Base-by-base conservation (phyloP, 768 basidiomycete species). In the Russula lepida region DNA sequence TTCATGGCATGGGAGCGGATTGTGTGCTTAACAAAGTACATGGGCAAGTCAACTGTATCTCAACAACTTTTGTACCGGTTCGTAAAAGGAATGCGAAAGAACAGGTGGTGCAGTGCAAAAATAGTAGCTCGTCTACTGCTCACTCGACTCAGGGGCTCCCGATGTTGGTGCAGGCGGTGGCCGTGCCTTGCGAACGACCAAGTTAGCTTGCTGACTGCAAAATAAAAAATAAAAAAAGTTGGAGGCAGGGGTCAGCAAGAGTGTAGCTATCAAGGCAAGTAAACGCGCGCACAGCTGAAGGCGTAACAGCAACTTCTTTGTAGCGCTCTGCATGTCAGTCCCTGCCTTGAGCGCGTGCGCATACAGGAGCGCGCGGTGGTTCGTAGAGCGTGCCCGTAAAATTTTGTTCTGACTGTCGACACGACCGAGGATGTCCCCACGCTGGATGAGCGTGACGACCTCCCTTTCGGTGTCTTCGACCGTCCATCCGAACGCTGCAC, bases 351-450 rank as follows among this genome's bases (percentile, higher is more conserved):
- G 80, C 5, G 93, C 87, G 2, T 83, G 80, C 7, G 81, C 80
- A 68, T 89, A 95, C 51, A 95, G 73, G 59, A 86, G 86, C 2
- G 82, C 82, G 5, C 95, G 81, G 62, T 85, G 84, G 69, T 95
- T 88, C 2, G 82, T 86, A 69, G 86, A 84, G 73, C 85, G 88
- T 23, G 91, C 88, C 68, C 83, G 80, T 54, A 97, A 72, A 19
- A 95, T 86, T 93, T 91, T 92, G 73, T 93, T 92, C 71, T 89
- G 87, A 68, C 89, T 88, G 70, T 98, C 94, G 19, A 97, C 85
- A 11, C 92, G 79, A 3, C 84, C 94, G 67, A 87, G 81, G 63
- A 98, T 89, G 50, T 82, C 78, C 1, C 90, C 89, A 1, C 77
- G 75, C 70, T 87, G 85, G 58, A 98, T 92, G 37, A 98, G 79